Conservation (phyloP, 805 yeast genomes). For the Scheffersomyces stipitis region DNA sequence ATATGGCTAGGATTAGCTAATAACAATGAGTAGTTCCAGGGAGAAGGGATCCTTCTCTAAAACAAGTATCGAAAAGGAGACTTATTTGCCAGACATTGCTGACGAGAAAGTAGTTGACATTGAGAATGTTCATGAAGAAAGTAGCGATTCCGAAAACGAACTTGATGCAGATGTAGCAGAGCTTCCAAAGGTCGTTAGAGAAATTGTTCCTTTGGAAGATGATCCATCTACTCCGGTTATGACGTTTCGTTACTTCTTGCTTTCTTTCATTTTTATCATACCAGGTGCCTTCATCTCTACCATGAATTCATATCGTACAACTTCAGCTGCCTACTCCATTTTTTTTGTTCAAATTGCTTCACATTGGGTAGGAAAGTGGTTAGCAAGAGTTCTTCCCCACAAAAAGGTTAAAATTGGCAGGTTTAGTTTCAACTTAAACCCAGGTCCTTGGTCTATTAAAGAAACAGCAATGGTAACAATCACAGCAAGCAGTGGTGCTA, state of each 20-base stretch:
- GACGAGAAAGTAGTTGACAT: not conserved
- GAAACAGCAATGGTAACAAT: constrained; percentile 53
- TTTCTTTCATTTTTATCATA: constrained; percentile 32
- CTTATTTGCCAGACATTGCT: not conserved
- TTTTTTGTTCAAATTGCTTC: constrained; percentile 51
- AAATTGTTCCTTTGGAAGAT: constrained; percentile 38
- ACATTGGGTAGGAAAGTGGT: constrained; percentile 47
- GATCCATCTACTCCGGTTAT: constrained; percentile 39
- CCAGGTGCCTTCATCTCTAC: constrained; percentile 46
- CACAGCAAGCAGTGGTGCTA: constrained; percentile 53
- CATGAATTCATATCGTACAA: constrained; percentile 42
- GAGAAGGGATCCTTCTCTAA: not conserved
- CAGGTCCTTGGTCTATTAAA: constrained; percentile 57
- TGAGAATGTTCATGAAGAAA: not conserved
- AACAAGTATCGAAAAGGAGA: not conserved
- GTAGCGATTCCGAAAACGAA: not conserved
- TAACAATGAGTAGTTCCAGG: not conserved
- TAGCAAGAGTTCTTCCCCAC: constrained; percentile 43
- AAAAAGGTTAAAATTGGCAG: constrained; percentile 16
- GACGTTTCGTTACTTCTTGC: constrained; percentile 35
- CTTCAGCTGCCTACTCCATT: constrained; percentile 51
- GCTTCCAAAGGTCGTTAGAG: constrained; percentile 32
- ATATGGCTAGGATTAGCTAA: no score
- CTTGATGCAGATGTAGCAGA: constrained; percentile 18
- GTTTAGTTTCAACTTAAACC: constrained; percentile 40